Conservation (phyloP, 129 eudicot species). For the carrot (Daucus carota) region DH1_v3.0 NC_030384.2:42773001-42773500, state of each 20-base stretch:
- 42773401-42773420: conserved; percentile 11
- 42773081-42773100: conserved; percentile 11
- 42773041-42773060: conserved; percentile 9
- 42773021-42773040: conserved; percentile 9
- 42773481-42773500: conserved; percentile 13
- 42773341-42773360: conserved; percentile 11
- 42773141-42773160: conserved; percentile 1
- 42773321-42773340: conserved; percentile 7
- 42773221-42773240: conserved; percentile 8
- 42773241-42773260: conserved; percentile 9
- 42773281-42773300: conserved; percentile 13
- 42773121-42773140: conserved; percentile 1
- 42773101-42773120: background rate
- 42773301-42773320: conserved; percentile 9
- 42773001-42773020: conserved; percentile 9
- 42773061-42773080: conserved; percentile 9
- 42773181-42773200: conserved; percentile 7
- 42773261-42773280: conserved; percentile 8
- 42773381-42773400: conserved; percentile 15
- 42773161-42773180: conserved; percentile 1
- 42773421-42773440: conserved; percentile 9
- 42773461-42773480: conserved; percentile 11
- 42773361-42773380: conserved; percentile 11
- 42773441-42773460: conserved; percentile 5
- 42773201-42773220: conserved; percentile 5